Evolutionary conservation across 2,329 filamentous ascomycete species (phyloP).

Genomic region (Exophiala sideris): DNA sequence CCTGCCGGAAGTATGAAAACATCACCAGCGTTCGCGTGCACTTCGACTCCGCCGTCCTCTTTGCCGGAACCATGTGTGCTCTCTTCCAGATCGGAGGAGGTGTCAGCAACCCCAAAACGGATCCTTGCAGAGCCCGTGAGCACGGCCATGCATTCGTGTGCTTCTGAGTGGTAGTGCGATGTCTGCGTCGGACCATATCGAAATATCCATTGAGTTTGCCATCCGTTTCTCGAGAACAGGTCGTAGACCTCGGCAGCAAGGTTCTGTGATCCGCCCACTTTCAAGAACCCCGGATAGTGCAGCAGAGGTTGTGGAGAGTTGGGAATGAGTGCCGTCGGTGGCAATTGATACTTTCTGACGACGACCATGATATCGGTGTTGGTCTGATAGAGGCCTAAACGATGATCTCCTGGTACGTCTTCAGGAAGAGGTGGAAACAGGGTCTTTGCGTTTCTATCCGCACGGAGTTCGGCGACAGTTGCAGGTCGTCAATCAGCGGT

Average conservation of each 20-base stretch:
- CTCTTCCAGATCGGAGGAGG: slow-evolving; percentile 37
- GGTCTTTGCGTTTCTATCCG: too few species aligned
- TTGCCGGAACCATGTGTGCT: slow-evolving; percentile 39
- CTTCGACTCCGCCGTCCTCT: slow-evolving; percentile 50
- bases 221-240: slow-evolving; percentile 48
- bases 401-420: too few species aligned
- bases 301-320: slow-evolving; percentile 54
- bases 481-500: too few species aligned
- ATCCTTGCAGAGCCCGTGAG: slow-evolving; percentile 53
- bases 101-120: slow-evolving; percentile 55
- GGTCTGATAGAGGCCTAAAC: too few species aligned
- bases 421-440: too few species aligned
- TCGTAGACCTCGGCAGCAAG: slow-evolving; percentile 39
- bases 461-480: too few species aligned
- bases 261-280: slow-evolving; percentile 25
- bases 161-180: slow-evolving; percentile 56
- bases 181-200: slow-evolving; percentile 54
- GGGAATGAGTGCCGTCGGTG: slow-evolving; percentile 46
- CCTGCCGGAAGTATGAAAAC: slow-evolving; percentile 59
- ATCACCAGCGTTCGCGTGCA: slow-evolving; percentile 52
- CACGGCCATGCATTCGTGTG: slow-evolving; percentile 59
- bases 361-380: slow-evolving; percentile 53
- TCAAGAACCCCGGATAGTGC: slow-evolving; percentile 49
- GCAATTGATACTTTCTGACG: slow-evolving; percentile 37
- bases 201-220: slow-evolving; percentile 56